Evolutionary conservation across 768 basidiomycete genomes (phyloP).

Genomic region (Suillus plorans): DNA sequence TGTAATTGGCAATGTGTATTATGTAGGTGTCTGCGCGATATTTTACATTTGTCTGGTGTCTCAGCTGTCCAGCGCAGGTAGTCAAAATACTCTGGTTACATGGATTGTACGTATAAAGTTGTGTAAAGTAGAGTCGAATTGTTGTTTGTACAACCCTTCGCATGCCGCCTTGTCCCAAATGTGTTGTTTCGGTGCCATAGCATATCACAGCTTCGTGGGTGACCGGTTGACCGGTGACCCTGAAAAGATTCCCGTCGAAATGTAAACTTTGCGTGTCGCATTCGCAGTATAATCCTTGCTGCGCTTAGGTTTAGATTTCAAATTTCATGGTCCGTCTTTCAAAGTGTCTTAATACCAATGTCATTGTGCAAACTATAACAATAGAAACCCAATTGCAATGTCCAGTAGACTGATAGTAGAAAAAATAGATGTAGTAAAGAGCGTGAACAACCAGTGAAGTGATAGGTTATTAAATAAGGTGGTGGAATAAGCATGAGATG

Average conservation of each 20-base stretch:
- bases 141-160: no score
- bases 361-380: background rate
- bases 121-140: no score
- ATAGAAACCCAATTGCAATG: background rate
- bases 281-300: background rate
- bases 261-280: background rate
- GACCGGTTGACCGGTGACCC: no score
- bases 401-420: background rate
- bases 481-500: slow-evolving; percentile 9
- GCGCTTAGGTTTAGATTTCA: background rate
- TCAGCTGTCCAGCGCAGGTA: background rate
- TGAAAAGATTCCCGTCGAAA: background rate
- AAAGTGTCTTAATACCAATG: background rate
- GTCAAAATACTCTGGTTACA: background rate
- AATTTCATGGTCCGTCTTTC: background rate
- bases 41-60: background rate
- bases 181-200: no score
- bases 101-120: background rate
- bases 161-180: no score
- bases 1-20: background rate
- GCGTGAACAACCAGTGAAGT: background rate
- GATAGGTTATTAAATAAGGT: background rate
- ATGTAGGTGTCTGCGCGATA: background rate
- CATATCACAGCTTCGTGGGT: no score
- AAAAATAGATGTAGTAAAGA: background rate